Conservation (phyloP, 352 stramenopile species). For the Pythium monospermum region DNA sequence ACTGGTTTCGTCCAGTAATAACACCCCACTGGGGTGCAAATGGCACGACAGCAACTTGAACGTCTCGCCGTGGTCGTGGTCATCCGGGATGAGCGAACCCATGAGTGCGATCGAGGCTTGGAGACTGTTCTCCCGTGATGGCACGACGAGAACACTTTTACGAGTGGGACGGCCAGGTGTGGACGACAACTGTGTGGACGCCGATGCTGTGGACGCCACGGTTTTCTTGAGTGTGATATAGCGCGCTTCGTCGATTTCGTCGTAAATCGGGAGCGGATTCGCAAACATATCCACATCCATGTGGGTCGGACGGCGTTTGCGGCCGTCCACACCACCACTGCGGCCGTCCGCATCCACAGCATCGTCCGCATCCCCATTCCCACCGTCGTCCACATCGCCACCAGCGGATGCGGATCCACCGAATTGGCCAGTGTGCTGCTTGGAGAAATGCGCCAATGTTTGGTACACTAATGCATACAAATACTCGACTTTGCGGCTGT, state of each 20-base stretch:
- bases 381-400: slow-evolving; percentile 22
- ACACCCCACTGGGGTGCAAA: slow-evolving; percentile 59
- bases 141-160: neutral
- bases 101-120: slow-evolving; percentile 76
- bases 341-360: slow-evolving; percentile 21
- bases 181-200: neutral
- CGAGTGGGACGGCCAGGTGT: no score
- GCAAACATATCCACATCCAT: slow-evolving; percentile 32
- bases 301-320: neutral
- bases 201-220: neutral
- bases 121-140: slow-evolving; percentile 44
- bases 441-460: slow-evolving; percentile 77
- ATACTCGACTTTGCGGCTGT: slow-evolving; percentile 95
- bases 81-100: slow-evolving; percentile 71
- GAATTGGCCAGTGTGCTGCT: slow-evolving; percentile 41
- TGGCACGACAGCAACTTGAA: slow-evolving; percentile 84
- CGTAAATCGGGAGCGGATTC: slow-evolving; percentile 57
- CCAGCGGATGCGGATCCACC: slow-evolving; percentile 26
- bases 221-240: slow-evolving; percentile 50
- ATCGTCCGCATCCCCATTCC: slow-evolving; percentile 15
- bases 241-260: slow-evolving; percentile 56
- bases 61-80: slow-evolving; percentile 73
- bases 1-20: slow-evolving; percentile 76
- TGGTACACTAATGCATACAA: slow-evolving; percentile 91
- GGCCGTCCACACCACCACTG: slow-evolving; percentile 9